These are phyloP conservation scores for Acacia pycnantha DNA, from an alignment of 331 rosid species.

Conservation along the genomic window DNA sequence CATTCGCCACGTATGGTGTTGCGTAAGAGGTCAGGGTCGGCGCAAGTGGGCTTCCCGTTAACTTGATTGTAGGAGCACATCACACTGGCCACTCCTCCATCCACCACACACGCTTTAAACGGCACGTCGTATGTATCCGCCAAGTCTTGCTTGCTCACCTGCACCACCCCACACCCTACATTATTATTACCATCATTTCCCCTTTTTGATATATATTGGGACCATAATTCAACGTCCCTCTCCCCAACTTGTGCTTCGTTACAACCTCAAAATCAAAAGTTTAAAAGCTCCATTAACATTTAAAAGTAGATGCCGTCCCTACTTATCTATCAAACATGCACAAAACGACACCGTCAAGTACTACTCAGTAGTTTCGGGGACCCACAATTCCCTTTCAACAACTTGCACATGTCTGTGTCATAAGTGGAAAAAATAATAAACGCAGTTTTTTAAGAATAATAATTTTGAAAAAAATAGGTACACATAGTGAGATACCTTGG, in stretches of 20 bases:
- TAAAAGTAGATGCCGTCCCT: not conserved
- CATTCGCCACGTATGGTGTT: constrained; percentile 77
- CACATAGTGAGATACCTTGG: constrained; percentile 45
- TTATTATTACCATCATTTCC: not conserved
- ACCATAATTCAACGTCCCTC: not conserved
- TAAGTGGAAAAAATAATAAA: not conserved
- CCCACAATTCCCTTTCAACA: constrained; percentile 27
- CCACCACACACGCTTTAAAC: constrained; percentile 72
- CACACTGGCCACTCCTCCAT: constrained; percentile 88
- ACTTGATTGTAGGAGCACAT: constrained; percentile 99
- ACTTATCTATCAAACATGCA: not conserved
- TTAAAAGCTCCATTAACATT: not conserved
- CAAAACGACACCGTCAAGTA: not conserved
- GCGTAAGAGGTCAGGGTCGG: constrained; percentile 71
- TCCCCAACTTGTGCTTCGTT: not conserved
- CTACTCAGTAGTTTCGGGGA: not conserved
- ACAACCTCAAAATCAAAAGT: not conserved
- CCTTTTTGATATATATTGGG: not conserved
- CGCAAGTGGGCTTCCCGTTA: constrained; percentile 96
- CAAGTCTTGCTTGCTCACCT: constrained; percentile 88
- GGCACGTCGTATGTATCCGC: constrained; percentile 91
- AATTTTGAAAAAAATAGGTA: too few species aligned
- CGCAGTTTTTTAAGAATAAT: not conserved
- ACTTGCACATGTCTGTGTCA: constrained; percentile 15
- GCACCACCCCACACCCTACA: not conserved